Percentiles rank a stretch among this genome's conserved stretches.
Evolutionary conservation across 2,329 filamentous ascomycete species (phyloP).

Genomic region (Achaetomium macrosporum): DNA sequence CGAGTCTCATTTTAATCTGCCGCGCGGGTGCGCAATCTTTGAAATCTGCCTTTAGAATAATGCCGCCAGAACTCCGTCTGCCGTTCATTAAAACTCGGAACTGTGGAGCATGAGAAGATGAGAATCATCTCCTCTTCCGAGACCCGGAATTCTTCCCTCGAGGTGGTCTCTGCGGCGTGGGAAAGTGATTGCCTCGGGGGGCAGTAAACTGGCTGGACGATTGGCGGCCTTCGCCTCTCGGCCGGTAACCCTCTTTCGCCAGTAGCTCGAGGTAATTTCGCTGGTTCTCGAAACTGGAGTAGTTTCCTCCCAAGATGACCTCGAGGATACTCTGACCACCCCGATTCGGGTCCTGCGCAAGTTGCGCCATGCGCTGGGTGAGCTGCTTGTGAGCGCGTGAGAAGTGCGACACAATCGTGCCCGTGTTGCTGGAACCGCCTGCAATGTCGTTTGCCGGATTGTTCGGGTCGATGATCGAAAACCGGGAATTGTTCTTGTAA

Average conservation of each 20-base stretch:
- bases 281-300: conserved; percentile 65
- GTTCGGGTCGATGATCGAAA: conserved; percentile 92
- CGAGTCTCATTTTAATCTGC: background rate
- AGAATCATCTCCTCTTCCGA: conserved; percentile 3
- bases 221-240: background rate
- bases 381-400: conserved; percentile 55
- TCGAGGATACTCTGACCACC: conserved; percentile 56
- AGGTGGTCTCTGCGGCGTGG: background rate
- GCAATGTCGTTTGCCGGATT: conserved; percentile 81
- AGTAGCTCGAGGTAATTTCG: conserved; percentile 55
- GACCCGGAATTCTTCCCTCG: background rate
- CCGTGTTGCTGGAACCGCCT: conserved; percentile 70
- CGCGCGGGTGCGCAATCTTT: background rate
- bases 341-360: conserved; percentile 34
- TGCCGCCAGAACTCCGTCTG: background rate
- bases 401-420: conserved; percentile 64
- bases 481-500: conserved; percentile 58
- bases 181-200: no score
- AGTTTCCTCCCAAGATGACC: conserved; percentile 70
- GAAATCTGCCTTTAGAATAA: background rate
- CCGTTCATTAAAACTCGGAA: conserved; percentile 4
- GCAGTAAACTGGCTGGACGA: background rate
- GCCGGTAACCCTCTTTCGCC: background rate
- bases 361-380: conserved; percentile 49
- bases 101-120: no score